These are phyloP conservation scores for Basipetospora chlamydospora DNA, from an alignment of 2,329 filamentous ascomycete species.

Conservation along the genomic window DNA sequence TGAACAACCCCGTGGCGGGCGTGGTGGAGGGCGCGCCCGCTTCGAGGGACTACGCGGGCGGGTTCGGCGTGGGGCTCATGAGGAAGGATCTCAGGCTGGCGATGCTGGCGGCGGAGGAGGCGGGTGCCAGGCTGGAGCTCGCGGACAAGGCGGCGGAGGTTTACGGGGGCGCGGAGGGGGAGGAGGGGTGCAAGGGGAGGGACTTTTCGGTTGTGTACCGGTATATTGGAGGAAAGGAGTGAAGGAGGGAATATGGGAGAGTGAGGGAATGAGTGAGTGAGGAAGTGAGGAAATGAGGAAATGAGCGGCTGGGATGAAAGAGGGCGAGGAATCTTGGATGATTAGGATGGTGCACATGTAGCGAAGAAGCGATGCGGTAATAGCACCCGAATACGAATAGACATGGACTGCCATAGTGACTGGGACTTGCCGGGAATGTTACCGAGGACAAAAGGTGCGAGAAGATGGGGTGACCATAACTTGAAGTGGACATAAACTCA, in stretches of 20 bases:
- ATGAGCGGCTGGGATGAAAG: no score
- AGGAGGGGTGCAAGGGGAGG: constrained; percentile 48
- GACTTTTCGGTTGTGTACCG: constrained; percentile 76
- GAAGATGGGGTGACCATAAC: no score
- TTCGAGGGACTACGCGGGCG: constrained; percentile 59
- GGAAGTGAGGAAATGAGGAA: no score
- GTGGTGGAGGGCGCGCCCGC: constrained; percentile 67
- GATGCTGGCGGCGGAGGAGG: constrained; percentile 55
- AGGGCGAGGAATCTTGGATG: no score
- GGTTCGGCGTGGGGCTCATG: constrained; percentile 68
- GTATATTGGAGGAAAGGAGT: constrained; percentile 42
- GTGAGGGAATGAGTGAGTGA: background rate
- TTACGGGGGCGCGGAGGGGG: constrained; percentile 50
- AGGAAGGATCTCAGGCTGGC: constrained; percentile 65
- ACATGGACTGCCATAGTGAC: no score
- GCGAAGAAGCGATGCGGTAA: no score
- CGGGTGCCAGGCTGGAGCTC: constrained; percentile 49
- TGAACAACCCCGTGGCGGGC: constrained; percentile 88
- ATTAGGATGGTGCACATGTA: no score
- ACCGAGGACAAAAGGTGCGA: no score
- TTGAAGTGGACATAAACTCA: no score
- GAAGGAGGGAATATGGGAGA: background rate
- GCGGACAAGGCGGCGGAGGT: constrained; percentile 48
- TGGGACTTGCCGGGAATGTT: no score
- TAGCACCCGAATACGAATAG: no score